Conservation (phyloP, 1,284 basidiomycete species). For the Hemileccinum hortonii region DNA sequence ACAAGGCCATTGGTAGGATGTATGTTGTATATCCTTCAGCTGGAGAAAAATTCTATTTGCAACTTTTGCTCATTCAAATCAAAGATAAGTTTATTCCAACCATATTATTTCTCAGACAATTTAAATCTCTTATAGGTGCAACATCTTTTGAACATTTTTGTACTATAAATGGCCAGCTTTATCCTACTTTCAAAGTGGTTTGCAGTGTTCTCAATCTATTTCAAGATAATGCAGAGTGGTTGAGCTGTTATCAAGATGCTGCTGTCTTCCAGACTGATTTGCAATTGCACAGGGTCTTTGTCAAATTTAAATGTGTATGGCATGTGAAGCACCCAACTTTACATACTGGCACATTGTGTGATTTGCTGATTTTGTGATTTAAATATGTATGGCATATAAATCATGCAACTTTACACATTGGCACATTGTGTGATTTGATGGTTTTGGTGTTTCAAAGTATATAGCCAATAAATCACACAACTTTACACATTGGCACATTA, state of each 20-base stretch:
- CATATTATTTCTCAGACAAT: no score
- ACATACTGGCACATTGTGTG: no score
- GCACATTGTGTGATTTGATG: no score
- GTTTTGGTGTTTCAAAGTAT: no score
- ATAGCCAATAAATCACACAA: no score
- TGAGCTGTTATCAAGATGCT: conserved; percentile 34
- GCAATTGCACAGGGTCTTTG: conserved; percentile 22
- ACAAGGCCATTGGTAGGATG: conserved; percentile 31
- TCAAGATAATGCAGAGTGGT: conserved; percentile 37
- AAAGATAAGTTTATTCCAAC: no score
- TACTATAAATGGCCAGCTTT: conserved; percentile 16
- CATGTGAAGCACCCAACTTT: no score
- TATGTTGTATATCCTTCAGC: conserved; percentile 25
- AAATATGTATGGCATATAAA: no score
- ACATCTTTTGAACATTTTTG: conserved; percentile 32
- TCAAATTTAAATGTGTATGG: background rate
- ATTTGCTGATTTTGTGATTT: no score
- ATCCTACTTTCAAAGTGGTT: conserved; percentile 27
- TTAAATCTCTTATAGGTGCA: conserved; percentile 17
- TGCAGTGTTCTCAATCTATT: conserved; percentile 36
- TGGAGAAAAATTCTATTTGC: conserved; percentile 35
- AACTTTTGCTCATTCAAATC: conserved; percentile 7
- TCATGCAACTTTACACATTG: no score
- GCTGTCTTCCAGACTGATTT: conserved; percentile 28
- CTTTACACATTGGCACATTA: no score